Conservation (phyloP, 1,284 basidiomycete genomes). For the Sporisorium sorghi region DNA sequence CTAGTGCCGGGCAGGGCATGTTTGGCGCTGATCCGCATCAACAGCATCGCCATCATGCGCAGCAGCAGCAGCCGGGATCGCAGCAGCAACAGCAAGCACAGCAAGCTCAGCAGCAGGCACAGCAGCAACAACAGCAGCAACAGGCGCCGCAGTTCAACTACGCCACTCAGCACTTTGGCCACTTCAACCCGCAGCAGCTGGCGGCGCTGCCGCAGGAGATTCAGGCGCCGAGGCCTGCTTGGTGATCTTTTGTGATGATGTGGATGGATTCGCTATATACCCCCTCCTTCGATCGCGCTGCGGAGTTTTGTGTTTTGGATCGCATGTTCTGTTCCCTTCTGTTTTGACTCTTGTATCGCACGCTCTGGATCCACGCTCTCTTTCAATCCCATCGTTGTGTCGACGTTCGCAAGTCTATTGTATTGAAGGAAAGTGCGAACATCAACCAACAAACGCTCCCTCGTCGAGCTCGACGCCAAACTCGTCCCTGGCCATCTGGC, state of each 20-base stretch:
- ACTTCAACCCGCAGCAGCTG: conserved; percentile 48
- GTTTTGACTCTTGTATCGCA: conserved; percentile 6
- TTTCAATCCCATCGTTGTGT: not conserved
- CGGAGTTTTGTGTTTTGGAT: no score
- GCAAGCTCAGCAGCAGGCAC: conserved; percentile 10
- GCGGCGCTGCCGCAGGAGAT: conserved; percentile 39
- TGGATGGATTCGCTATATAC: conserved; percentile 2
- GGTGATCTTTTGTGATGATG: conserved; percentile 16
- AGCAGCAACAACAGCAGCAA: conserved; percentile 20
- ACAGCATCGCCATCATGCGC: conserved; percentile 12
- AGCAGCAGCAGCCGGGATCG: conserved; percentile 14
- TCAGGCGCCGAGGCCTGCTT: conserved; percentile 34
- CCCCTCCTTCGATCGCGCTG: not conserved
- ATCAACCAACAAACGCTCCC: conserved; percentile 53
- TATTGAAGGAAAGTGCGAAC: not conserved
- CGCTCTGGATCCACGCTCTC: conserved; percentile 1
- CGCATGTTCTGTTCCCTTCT: not conserved
- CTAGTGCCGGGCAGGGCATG: conserved; percentile 27
- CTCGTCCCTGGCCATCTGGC: conserved; percentile 59
- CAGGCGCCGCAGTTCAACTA: conserved; percentile 15
- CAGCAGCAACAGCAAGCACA: conserved; percentile 11
- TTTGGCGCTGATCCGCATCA: conserved; percentile 22
- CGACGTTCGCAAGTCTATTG: not conserved
- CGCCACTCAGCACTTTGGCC: conserved; percentile 28
- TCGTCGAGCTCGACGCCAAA: conserved; percentile 62